Evolutionary conservation across 176 grass and related monocot species (phyloP).

Genomic region (Oryza nivara): DNA sequence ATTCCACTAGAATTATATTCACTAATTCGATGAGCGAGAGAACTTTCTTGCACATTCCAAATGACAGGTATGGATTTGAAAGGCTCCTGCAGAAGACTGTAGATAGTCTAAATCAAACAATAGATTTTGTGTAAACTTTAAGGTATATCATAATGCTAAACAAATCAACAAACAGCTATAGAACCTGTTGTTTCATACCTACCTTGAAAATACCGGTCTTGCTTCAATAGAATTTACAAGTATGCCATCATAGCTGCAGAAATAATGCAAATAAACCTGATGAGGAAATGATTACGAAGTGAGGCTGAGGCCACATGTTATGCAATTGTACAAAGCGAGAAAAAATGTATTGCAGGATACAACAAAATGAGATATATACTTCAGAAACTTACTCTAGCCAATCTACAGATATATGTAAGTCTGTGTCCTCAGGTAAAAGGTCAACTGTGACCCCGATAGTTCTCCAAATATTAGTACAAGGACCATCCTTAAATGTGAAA

Average conservation of each 20-base stretch:
- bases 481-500: constrained; percentile 79
- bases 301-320: constrained; percentile 43
- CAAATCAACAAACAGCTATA: constrained; percentile 17
- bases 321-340: background rate
- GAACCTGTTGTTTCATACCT: constrained; percentile 42
- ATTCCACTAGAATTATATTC: constrained; percentile 68
- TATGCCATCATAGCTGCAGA: constrained; percentile 95
- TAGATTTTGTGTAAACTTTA: constrained; percentile 31
- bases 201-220: constrained; percentile 87
- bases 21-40: constrained; percentile 60
- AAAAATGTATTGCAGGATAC: constrained; percentile 15
- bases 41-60: constrained; percentile 89
- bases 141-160: constrained; percentile 26
- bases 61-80: constrained; percentile 97
- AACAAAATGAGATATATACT: constrained; percentile 45
- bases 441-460: constrained; percentile 57
- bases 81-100: constrained; percentile 96
- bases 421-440: constrained; percentile 49
- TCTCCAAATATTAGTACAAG: constrained; percentile 69
- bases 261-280: constrained; percentile 71
- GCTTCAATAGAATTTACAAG: constrained; percentile 87
- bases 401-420: constrained; percentile 54
- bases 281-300: constrained; percentile 68
- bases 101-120: constrained; percentile 49
- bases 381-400: constrained; percentile 91